Conservation (phyloP, 108 stramenopile genomes). For the Parmales sp. region DNA sequence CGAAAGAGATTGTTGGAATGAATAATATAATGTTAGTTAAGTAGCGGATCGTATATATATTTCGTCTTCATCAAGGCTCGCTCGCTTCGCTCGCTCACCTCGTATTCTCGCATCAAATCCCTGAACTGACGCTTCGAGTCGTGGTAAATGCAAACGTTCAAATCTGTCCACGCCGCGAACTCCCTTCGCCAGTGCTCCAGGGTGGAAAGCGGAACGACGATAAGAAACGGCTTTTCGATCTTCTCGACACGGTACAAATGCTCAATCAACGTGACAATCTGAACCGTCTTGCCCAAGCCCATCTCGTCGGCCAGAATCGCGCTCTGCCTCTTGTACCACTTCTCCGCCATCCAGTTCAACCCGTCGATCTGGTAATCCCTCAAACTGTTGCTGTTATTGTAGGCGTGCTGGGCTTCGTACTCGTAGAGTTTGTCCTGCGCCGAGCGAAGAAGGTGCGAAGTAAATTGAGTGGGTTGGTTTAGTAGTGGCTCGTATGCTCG, state of each 20-base stretch:
- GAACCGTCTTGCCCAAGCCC: conserved; percentile 61
- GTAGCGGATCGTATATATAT: no score
- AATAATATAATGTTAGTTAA: no score
- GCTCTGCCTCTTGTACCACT: conserved; percentile 76
- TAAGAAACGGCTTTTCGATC: conserved; percentile 79
- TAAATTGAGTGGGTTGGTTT: no score
- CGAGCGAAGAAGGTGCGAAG: no score
- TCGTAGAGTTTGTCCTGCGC: conserved; percentile 70
- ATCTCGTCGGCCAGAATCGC: conserved; percentile 87
- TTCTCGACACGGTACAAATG: conserved; percentile 86
- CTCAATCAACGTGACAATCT: conserved; percentile 88
- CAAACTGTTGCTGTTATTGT: conserved; percentile 66
- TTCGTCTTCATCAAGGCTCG: no score
- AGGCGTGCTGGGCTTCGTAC: conserved; percentile 60
- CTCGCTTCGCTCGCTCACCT: no score
- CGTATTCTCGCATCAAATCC: conserved; percentile 90
- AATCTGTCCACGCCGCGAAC: conserved; percentile 91
- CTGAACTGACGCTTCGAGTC: conserved; percentile 86
- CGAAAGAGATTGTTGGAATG: no score
- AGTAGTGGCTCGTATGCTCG: no score
- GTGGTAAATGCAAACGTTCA: conserved; percentile 91
- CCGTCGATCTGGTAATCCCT: conserved; percentile 92
- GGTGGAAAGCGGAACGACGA: conserved; percentile 69
- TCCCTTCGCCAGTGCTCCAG: conserved; percentile 69
- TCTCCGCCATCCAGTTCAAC: conserved; percentile 89